Evolutionary conservation across 306 rosid genomes (phyloP).

Genomic region (Sicyos edulis): DNA sequence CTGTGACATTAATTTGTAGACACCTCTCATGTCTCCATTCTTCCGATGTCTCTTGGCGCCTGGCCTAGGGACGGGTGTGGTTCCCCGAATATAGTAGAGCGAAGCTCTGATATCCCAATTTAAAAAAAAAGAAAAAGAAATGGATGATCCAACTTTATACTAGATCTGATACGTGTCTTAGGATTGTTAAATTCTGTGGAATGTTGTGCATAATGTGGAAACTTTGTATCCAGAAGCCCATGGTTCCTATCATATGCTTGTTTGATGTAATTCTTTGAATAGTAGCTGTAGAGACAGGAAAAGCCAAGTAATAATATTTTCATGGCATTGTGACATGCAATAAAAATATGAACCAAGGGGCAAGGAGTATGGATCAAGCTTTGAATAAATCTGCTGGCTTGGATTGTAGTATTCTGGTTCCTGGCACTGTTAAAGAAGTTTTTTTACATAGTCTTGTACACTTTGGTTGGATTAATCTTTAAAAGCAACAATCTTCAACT

Average conservation of each 20-base stretch:
- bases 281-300: not conserved
- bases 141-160: not conserved
- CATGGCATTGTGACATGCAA: not conserved
- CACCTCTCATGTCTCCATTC: no score
- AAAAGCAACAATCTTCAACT: not conserved
- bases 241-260: not conserved
- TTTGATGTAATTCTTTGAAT: not conserved
- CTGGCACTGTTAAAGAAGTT: not conserved
- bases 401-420: not conserved
- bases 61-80: no score
- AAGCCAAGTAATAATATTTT: not conserved
- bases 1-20: no score
- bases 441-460: not conserved
- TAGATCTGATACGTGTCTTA: not conserved
- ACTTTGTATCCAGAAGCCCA: not conserved
- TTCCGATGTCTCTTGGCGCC: no score
- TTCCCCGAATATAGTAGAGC: no score
- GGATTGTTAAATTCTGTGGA: not conserved
- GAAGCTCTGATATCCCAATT: no score
- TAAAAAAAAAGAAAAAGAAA: no score
- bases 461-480: slow-evolving; percentile 1
- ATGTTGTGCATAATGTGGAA: not conserved
- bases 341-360: no score
- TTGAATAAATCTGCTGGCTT: not conserved
- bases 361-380: not conserved